These are phyloP conservation scores for Isoetes taiwanensis DNA, from an alignment of 75 land plant genomes.

Conservation along the genomic window DNA sequence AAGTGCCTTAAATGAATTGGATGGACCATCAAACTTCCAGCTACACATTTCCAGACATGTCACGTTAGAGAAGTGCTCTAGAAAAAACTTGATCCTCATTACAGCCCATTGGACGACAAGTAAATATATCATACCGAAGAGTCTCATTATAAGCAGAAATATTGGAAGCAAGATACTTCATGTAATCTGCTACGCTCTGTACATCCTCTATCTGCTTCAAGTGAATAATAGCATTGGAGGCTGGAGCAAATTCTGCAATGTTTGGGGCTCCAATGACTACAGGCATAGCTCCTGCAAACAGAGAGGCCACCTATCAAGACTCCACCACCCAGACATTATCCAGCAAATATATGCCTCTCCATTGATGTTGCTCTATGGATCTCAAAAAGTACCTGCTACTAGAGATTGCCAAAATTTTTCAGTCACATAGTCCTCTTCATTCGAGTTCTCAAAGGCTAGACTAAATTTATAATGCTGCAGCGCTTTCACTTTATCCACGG, in stretches of 20 bases:
- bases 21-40: conserved; percentile 96
- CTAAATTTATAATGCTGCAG: conserved; percentile 84
- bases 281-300: conserved; percentile 63
- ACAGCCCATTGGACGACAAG: too few species aligned
- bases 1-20: conserved; percentile 90
- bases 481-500: conserved; percentile 79
- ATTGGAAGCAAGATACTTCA: conserved; percentile 61
- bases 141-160: conserved; percentile 62
- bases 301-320: neutral
- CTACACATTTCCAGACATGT: conserved; percentile 36
- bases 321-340: neutral
- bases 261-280: conserved; percentile 98
- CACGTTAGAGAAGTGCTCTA: neutral
- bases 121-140: conserved; percentile 71
- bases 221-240: conserved; percentile 54
- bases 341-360: neutral
- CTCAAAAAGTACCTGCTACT: conserved; percentile 44
- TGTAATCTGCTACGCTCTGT: conserved; percentile 41
- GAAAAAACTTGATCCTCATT: neutral
- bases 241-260: conserved; percentile 81
- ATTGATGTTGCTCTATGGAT: neutral
- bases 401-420: conserved; percentile 96
- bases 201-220: conserved; percentile 51
- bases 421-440: conserved; percentile 97
- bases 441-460: conserved; percentile 97